Evolutionary conservation across 1,139 yeast genomes (phyloP), one percentile per base, ranked within the genome.

Genomic region (Diutina neorugosa): DNA sequence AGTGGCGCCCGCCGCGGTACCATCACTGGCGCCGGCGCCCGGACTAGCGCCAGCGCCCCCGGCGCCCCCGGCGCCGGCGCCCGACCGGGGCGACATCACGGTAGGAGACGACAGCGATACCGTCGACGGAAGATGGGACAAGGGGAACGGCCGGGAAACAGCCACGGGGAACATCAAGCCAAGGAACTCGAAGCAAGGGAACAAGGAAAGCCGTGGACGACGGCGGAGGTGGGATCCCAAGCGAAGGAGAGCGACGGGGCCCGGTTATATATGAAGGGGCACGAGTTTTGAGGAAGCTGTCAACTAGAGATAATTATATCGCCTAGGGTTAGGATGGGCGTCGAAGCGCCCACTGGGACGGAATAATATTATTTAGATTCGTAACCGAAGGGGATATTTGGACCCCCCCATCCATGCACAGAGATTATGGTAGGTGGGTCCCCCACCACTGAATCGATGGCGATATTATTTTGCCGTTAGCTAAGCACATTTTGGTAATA

Each of bases 101-200:
- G 34, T 25, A 2, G 25, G 31, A 3, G n/a, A 27, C 31, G 34
- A 27, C 48, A n/a, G 23, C 16, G 34, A 44, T 34, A 44, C 19
- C 16, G 48, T 18, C 37, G 12, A 31, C 12, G 48, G 48, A 14
- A 8, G 18, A 42, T 11, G 14, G n/a, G 3, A 9, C n/a, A 5
- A 25, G 7, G 48, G 48, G 31, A 44, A 25, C 4, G 48, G 19
- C 16, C 48, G 48, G 34, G 48, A 25, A 23, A 44, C 19, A 11
- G 48, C 48, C 48, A 44, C 48, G n/a, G 48, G 48, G 48, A 44
- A 44, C 48, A 44, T 44, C 25, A 34, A 44, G 18, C 9, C 12
- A 4, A 23, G n/a, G 25, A 23, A 23, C 6, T 7, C 25, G 7
- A 23, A 23, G 6, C 7, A 23, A 23, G 25, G 25, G 7, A 23